phyloP scores from a whole-genome alignment of 148 eudicot genomes.

The Drosera capensis region DNA sequence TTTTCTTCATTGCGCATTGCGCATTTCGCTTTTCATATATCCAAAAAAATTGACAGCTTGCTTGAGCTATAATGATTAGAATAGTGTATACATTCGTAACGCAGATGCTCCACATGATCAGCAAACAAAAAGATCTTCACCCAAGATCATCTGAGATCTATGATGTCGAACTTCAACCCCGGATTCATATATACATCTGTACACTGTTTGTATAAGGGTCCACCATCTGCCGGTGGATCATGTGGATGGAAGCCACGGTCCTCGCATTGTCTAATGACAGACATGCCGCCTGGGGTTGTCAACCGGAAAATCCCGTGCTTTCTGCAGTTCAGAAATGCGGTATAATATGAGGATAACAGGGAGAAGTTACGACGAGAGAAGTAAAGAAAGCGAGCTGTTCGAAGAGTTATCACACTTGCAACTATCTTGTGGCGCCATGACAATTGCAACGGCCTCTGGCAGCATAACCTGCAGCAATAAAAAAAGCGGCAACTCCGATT shows the following conservation, averaged over 20 bases:
- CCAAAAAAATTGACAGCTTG: no score
- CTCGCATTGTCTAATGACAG: constrained; percentile 78
- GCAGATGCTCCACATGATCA: no score
- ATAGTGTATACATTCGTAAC: no score
- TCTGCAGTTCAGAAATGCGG: constrained; percentile 20
- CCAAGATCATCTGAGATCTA: constrained; percentile 65
- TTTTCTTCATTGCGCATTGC: no score
- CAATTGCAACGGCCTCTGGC: constrained; percentile 93
- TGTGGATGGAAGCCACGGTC: constrained; percentile 92
- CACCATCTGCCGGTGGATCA: constrained; percentile 81
- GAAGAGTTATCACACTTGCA: constrained; percentile 31
- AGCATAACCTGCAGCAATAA: constrained; percentile 59
- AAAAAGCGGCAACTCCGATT: not conserved
- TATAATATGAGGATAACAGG: not conserved
- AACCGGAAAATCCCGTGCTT: constrained; percentile 88
- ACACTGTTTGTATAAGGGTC: constrained; percentile 83
- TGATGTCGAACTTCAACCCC: constrained; percentile 58
- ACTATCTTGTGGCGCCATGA: constrained; percentile 86
- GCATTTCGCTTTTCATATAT: no score
- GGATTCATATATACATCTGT: constrained; percentile 92
- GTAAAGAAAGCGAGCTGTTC: not conserved
- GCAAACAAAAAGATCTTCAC: no score
- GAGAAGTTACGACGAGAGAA: not conserved
- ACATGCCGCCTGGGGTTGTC: constrained; percentile 94
- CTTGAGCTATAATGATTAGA: no score